A percentile compares a stretch with the other conserved stretches of the same genome.
phyloP scores from a whole-genome alignment of 1,139 yeast genomes.

The Yamadazyma diddensiae region DNA sequence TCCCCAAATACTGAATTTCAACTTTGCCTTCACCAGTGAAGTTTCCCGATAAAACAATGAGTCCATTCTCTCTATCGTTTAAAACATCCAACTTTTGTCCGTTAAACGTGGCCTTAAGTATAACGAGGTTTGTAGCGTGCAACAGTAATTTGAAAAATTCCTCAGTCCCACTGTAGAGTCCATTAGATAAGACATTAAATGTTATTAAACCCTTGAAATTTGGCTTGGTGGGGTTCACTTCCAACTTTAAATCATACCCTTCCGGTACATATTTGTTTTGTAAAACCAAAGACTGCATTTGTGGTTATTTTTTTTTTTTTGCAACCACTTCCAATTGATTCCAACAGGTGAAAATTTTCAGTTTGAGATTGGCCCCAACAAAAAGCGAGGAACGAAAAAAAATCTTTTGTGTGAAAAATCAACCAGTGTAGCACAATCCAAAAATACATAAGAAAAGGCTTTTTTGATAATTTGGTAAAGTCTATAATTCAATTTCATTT shows the following conservation, averaged over 20 bases:
- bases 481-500: too few relatives aligned
- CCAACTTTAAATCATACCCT: slow-evolving; percentile 8
- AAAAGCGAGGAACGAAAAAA: slow-evolving; percentile 4
- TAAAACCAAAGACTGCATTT: slow-evolving; percentile 3
- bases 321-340: slow-evolving; percentile 4
- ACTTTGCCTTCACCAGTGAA: slow-evolving; percentile 5
- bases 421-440: too few relatives aligned
- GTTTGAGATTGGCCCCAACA: slow-evolving; percentile 6
- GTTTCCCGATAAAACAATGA: not conserved
- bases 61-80: slow-evolving; percentile 3
- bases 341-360: not conserved
- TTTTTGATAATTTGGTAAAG: too few relatives aligned
- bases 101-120: slow-evolving; percentile 12
- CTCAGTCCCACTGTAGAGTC: slow-evolving; percentile 1
- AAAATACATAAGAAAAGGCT: too few relatives aligned
- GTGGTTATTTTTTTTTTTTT: slow-evolving; percentile 3
- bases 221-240: slow-evolving; percentile 11
- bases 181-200: slow-evolving; percentile 4
- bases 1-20: slow-evolving; percentile 45
- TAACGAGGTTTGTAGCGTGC: slow-evolving; percentile 11
- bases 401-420: too few relatives aligned
- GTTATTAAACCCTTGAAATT: slow-evolving; percentile 11
- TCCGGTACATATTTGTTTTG: slow-evolving; percentile 11
- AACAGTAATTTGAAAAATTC: slow-evolving; percentile 7
- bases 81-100: slow-evolving; percentile 7